Evolutionary conservation across 1,284 basidiomycete species (phyloP).

Genomic region (Abortiporus biennis): DNA sequence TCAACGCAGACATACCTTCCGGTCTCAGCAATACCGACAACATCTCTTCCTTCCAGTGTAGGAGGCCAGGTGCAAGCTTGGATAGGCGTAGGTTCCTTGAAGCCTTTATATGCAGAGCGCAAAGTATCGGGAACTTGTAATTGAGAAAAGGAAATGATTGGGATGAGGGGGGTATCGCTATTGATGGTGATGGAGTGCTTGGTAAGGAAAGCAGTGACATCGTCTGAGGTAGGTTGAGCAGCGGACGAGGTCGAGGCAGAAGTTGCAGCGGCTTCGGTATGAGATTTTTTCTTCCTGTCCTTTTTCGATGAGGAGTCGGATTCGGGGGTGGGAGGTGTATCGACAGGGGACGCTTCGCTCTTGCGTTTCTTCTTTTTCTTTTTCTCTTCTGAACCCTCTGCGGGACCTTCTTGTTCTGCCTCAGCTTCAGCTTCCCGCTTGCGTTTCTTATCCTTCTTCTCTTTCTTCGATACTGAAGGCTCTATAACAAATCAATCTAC

Average conservation of each 20-base stretch:
- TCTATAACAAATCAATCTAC: background rate
- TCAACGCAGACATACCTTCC: constrained; percentile 54
- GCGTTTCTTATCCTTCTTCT: constrained; percentile 18
- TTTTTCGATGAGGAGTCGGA: constrained; percentile 16
- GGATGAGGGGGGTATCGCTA: constrained; percentile 47
- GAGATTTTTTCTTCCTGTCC: constrained; percentile 1
- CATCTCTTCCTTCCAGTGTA: constrained; percentile 76
- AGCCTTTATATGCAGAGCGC: constrained; percentile 59
- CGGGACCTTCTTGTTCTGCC: constrained; percentile 19
- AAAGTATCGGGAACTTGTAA: constrained; percentile 65
- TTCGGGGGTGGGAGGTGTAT: constrained; percentile 6
- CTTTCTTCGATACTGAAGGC: constrained; percentile 8
- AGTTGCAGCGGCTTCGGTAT: constrained; percentile 5
- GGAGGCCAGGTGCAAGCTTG: constrained; percentile 97
- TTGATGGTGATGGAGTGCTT: constrained; percentile 76
- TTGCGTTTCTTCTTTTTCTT: constrained; percentile 23
- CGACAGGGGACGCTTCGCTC: constrained; percentile 6
- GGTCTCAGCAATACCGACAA: constrained; percentile 97
- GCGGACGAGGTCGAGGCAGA: constrained; percentile 13
- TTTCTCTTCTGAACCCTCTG: constrained; percentile 21
- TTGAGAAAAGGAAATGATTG: constrained; percentile 77
- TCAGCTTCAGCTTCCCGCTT: constrained; percentile 16
- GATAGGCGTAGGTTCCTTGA: constrained; percentile 91
- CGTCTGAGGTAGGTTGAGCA: constrained; percentile 25
- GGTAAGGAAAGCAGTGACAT: constrained; percentile 59